Evolutionary conservation across 1,139 yeast genomes (phyloP).

Genomic region (Blastobotrys apis): DNA sequence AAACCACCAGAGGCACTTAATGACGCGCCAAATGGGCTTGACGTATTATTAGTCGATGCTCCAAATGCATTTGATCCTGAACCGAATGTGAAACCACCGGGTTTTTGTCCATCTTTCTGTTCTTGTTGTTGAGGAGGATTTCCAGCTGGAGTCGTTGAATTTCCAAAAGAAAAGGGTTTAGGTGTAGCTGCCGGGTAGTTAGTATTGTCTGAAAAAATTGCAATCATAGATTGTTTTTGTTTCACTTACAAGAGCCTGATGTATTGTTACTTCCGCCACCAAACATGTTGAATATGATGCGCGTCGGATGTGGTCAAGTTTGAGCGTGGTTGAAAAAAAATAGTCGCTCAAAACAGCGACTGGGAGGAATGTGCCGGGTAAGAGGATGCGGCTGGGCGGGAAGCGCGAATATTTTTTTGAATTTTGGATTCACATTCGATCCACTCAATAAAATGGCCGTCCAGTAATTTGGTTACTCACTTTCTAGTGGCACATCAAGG

Average conservation of each 20-base stretch:
- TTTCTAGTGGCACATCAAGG: too few relatives aligned
- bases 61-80: conserved; percentile 9
- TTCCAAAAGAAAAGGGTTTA: conserved; percentile 13
- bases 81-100: conserved; percentile 10
- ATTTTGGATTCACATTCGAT: too few relatives aligned
- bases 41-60: not conserved
- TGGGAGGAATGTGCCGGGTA: too few relatives aligned
- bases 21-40: conserved; percentile 10
- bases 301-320: conserved; percentile 7
- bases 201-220: not conserved
- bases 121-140: conserved; percentile 11
- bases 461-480: too few relatives aligned
- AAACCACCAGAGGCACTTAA: conserved; percentile 12
- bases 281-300: conserved; percentile 3
- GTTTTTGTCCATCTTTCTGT: not conserved
- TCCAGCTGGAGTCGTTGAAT: conserved; percentile 16
- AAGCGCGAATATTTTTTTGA: too few relatives aligned
- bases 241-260: conserved; percentile 18
- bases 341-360: too few relatives aligned
- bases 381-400: too few relatives aligned
- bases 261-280: conserved; percentile 8
- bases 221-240: too few relatives aligned
- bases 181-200: conserved; percentile 8
- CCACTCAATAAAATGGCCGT: too few relatives aligned
- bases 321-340: conserved; percentile 1